Percentiles rank a stretch among this genome's conserved stretches.
Conservation (phyloP, 352 stramenopile species). For the Globisporangium mamillatum region DNA sequence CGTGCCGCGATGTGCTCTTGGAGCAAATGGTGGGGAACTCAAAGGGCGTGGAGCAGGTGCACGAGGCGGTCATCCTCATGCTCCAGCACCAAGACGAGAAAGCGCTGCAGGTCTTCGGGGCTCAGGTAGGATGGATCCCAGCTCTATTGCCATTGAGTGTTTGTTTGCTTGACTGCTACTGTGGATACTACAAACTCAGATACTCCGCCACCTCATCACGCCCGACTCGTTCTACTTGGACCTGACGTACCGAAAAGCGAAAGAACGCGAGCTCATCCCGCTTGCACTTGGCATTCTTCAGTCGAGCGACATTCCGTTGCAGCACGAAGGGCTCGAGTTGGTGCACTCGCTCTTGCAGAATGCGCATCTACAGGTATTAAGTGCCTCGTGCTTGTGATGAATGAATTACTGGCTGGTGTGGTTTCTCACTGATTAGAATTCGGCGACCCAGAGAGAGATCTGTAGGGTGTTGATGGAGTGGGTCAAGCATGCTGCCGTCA, state of each 20-base stretch:
- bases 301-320: conserved; percentile 34
- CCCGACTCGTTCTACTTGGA: conserved; percentile 54
- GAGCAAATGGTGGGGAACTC: conserved; percentile 60
- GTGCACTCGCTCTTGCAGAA: conserved; percentile 46
- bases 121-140: conserved; percentile 28
- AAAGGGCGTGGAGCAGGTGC: conserved; percentile 22
- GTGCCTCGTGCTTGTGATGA: neutral
- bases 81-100: conserved; percentile 30
- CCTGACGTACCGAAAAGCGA: conserved; percentile 27
- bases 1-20: conserved; percentile 44
- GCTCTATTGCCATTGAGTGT: neutral
- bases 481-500: conserved; percentile 37
- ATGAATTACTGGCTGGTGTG: neutral
- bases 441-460: conserved; percentile 25
- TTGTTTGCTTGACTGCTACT: neutral
- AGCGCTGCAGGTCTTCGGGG: conserved; percentile 45
- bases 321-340: conserved; percentile 62
- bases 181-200: conserved; percentile 18
- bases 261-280: conserved; percentile 36
- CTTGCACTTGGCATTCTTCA: conserved; percentile 35
- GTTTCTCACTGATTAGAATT: neutral
- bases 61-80: conserved; percentile 42
- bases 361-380: conserved; percentile 30
- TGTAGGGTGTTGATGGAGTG: conserved; percentile 34
- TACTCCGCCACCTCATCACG: conserved; percentile 54